Evolutionary conservation across 73 alveolate genomes (phyloP).

Genomic region (Stentor roeselii): DNA sequence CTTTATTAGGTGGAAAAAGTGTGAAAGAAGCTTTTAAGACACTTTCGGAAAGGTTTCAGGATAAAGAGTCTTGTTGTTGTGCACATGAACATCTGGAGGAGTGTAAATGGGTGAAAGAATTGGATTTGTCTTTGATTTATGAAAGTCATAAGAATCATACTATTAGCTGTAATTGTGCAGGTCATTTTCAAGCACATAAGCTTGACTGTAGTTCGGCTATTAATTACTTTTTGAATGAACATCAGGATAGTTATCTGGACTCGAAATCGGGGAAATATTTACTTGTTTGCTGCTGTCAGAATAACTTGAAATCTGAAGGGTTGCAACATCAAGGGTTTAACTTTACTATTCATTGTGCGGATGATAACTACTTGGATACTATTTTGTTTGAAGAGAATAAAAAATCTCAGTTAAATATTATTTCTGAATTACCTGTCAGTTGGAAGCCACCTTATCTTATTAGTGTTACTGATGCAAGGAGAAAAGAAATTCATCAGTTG

Average conservation of each 20-base stretch:
- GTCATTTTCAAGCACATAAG: slow-evolving; percentile 27
- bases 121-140: neutral
- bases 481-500: neutral
- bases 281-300: slow-evolving; percentile 66
- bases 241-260: neutral
- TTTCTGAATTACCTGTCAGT: neutral
- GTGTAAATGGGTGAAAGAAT: slow-evolving; percentile 47
- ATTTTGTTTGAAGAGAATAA: neutral
- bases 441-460: slow-evolving; percentile 3
- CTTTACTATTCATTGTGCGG: neutral
- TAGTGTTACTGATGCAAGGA: neutral
- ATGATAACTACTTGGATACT: neutral
- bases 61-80: slow-evolving; percentile 59
- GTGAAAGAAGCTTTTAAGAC: slow-evolving; percentile 44
- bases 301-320: slow-evolving; percentile 54
- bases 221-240: slow-evolving; percentile 17
- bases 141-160: neutral
- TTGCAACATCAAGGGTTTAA: neutral
- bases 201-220: slow-evolving; percentile 30
- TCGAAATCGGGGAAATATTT: no score
- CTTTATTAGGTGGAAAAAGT: slow-evolving; percentile 37
- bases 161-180: neutral
- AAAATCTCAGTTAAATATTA: neutral
- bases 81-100: slow-evolving; percentile 57
- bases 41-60: slow-evolving; percentile 26